Evolutionary conservation across 805 yeast species (phyloP).

Genomic region (Yamadazyma kitorensis): DNA sequence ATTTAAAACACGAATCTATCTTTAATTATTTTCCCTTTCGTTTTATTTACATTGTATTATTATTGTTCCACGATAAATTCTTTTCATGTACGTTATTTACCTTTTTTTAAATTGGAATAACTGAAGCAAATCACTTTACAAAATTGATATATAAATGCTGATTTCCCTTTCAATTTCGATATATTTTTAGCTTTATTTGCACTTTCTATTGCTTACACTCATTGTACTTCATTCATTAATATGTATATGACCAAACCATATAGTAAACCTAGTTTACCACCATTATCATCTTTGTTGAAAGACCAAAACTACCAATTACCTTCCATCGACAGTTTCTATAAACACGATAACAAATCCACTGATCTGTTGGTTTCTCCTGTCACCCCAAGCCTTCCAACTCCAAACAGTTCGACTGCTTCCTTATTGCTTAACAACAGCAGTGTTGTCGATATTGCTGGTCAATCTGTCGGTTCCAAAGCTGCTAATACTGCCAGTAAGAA

Average conservation of each 20-base stretch:
- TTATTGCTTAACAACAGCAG: background rate
- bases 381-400: slow-evolving; percentile 3
- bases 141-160: too few relatives aligned
- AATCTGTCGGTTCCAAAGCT: slow-evolving; percentile 8
- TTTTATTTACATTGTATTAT: too few relatives aligned
- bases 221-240: slow-evolving; percentile 2
- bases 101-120: too few relatives aligned
- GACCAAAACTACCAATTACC: slow-evolving; percentile 13
- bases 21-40: too few relatives aligned
- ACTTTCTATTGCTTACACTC: too few relatives aligned
- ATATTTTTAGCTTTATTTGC: too few relatives aligned
- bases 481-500: slow-evolving; percentile 3
- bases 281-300: slow-evolving; percentile 34
- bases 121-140: too few relatives aligned
- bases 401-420: background rate
- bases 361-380: slow-evolving; percentile 2
- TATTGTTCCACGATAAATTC: too few relatives aligned
- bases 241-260: slow-evolving; percentile 31
- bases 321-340: slow-evolving; percentile 10
- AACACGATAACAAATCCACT: slow-evolving; percentile 3
- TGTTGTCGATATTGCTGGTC: background rate
- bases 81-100: too few relatives aligned
- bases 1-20: too few relatives aligned
- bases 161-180: too few relatives aligned
- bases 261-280: slow-evolving; percentile 35